Evolutionary conservation across 805 yeast species (phyloP).

Genomic region (Candida orba): DNA sequence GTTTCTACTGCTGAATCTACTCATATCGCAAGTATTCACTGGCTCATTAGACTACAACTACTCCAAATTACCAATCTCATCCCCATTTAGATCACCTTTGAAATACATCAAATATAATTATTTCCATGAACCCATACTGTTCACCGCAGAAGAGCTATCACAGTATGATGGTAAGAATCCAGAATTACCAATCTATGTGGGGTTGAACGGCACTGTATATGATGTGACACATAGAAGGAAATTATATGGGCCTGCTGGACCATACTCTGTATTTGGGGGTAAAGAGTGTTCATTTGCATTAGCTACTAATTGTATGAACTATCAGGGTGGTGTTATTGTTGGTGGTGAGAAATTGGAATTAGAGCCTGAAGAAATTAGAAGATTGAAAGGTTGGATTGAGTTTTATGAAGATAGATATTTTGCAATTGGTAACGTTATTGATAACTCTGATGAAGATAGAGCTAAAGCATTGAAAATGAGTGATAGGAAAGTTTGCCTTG

Average conservation of each 20-base stretch:
- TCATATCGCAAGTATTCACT: constrained; percentile 15
- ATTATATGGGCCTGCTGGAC: constrained; percentile 42
- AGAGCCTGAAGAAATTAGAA: constrained; percentile 25
- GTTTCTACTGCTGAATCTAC: constrained; percentile 7
- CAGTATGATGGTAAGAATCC: constrained; percentile 37
- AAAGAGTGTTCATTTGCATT: constrained; percentile 49
- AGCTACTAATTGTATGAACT: constrained; percentile 54
- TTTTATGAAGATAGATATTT: constrained; percentile 22
- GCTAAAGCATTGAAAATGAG: neutral
- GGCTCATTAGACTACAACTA: constrained; percentile 35
- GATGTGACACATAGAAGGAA: constrained; percentile 40
- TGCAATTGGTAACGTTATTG: constrained; percentile 15
- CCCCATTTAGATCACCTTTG: neutral
- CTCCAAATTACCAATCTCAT: neutral
- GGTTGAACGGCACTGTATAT: constrained; percentile 44
- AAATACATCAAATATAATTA: neutral
- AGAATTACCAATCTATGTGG: constrained; percentile 40
- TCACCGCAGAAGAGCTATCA: constrained; percentile 34
- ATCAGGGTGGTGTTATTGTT: constrained; percentile 45
- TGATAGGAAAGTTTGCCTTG: constrained; percentile 16
- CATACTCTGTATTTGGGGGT: constrained; percentile 44
- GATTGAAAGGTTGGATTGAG: constrained; percentile 23
- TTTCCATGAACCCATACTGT: constrained; percentile 11
- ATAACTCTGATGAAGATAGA: constrained; percentile 2
- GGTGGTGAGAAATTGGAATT: constrained; percentile 27